Evolutionary conservation across 768 basidiomycete species (phyloP).

Genomic region (Gymnopilus junonius): DNA sequence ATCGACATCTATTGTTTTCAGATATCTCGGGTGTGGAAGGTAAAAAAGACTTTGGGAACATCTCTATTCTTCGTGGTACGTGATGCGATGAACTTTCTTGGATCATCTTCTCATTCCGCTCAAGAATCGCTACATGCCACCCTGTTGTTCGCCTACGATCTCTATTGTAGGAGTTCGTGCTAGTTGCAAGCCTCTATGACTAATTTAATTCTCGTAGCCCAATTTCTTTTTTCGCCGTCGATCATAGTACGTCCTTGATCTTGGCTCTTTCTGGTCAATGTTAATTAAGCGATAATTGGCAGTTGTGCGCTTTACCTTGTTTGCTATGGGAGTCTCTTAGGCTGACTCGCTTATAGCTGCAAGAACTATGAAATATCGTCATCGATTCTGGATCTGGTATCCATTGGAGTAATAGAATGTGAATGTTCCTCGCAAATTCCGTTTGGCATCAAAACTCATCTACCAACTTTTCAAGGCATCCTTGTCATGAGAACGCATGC

Average conservation of each 20-base stretch:
- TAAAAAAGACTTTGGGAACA: conserved; percentile 24
- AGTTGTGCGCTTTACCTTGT: conserved; percentile 19
- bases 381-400: conserved; percentile 25
- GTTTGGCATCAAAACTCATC: background rate
- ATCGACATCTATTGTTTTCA: background rate
- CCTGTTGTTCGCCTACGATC: conserved; percentile 23
- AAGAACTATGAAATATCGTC: conserved; percentile 25
- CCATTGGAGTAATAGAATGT: conserved; percentile 28
- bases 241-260: conserved; percentile 17
- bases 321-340: background rate
- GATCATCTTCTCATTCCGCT: background rate
- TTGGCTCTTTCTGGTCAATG: too few species aligned
- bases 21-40: conserved; percentile 25
- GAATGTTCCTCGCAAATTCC: background rate
- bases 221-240: conserved; percentile 23
- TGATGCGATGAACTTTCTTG: background rate
- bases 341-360: conserved; percentile 16
- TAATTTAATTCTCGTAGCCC: conserved; percentile 13
- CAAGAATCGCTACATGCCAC: conserved; percentile 29
- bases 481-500: conserved; percentile 33
- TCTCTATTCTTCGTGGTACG: conserved; percentile 25
- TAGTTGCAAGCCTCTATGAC: background rate
- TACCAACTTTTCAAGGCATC: conserved; percentile 15
- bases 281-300: background rate
- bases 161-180: conserved; percentile 14